phyloP scores from a whole-genome alignment of 2,329 filamentous ascomycete species.

The Monosporascus sp. region DNA sequence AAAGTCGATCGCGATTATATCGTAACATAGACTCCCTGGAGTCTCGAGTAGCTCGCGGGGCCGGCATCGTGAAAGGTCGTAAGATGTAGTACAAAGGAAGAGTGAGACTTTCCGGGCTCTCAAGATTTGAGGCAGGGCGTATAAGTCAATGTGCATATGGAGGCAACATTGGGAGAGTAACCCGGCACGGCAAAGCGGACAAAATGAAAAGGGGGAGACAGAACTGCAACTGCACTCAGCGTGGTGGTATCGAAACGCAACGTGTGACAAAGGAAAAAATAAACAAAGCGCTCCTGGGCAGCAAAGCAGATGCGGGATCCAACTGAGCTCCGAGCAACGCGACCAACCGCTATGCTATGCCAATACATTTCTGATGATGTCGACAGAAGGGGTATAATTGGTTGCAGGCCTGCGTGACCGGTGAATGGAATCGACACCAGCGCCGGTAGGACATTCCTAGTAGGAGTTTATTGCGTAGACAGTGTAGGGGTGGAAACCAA shows the following conservation, averaged over 20 bases:
- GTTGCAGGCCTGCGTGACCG: constrained; percentile 1
- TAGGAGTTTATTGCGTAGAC: background rate
- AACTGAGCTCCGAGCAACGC: constrained; percentile 25
- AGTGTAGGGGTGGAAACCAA: background rate
- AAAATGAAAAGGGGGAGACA: constrained; percentile 4
- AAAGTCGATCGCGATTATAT: constrained; percentile 12
- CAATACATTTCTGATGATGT: constrained; percentile 26
- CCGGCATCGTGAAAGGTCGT: constrained; percentile 13
- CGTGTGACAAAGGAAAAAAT: constrained; percentile 13
- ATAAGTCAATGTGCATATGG: too few species aligned
- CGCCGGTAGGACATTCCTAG: constrained; percentile 1
- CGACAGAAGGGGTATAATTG: constrained; percentile 24
- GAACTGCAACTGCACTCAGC: constrained; percentile 3
- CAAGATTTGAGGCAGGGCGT: background rate
- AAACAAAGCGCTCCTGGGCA: constrained; percentile 13
- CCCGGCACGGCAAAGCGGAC: background rate
- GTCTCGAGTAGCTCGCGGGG: constrained; percentile 9
- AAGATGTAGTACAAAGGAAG: constrained; percentile 3
- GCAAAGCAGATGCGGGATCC: constrained; percentile 26
- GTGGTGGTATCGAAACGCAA: constrained; percentile 14
- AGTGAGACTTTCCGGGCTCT: constrained; percentile 10
- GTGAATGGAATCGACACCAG: constrained; percentile 9
- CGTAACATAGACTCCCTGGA: constrained; percentile 11
- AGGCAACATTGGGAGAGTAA: constrained; percentile 1
- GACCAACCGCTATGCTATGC: constrained; percentile 25